Percentiles rank a stretch among this genome's conserved stretches.
These are phyloP conservation scores for Fusarium burgessii DNA, from an alignment of 2,329 filamentous ascomycete genomes.

Conservation along the genomic window DNA sequence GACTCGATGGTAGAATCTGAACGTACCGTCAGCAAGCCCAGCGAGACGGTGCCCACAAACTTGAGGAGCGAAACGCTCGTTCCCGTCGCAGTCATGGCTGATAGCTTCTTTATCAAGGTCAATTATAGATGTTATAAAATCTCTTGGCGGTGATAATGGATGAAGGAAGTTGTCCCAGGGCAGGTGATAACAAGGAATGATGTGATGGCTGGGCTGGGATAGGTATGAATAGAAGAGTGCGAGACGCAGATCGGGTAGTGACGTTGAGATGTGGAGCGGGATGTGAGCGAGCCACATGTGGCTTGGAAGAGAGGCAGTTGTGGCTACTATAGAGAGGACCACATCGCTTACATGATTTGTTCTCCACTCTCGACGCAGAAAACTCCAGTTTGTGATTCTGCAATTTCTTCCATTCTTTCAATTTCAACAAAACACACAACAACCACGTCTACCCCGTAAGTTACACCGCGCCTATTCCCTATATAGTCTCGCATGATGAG, in stretches of 20 bases:
- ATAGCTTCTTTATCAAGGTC: neutral
- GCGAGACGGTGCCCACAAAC: conserved; percentile 90
- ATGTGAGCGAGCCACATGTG: conserved; percentile 11
- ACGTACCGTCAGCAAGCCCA: conserved; percentile 88
- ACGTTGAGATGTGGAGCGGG: conserved; percentile 28
- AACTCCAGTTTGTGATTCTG: conserved; percentile 35
- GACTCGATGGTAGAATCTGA: neutral
- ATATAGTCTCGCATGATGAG: conserved; percentile 55
- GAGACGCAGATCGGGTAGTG: conserved; percentile 28
- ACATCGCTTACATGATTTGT: conserved; percentile 28
- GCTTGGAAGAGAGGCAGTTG: conserved; percentile 10
- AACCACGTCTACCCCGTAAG: conserved; percentile 22
- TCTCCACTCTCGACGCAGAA: conserved; percentile 32
- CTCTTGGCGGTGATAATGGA: conserved; percentile 7
- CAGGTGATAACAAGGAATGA: conserved; percentile 23
- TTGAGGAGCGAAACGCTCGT: conserved; percentile 83
- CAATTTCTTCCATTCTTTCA: conserved; percentile 35
- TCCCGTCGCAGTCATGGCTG: conserved; percentile 73
- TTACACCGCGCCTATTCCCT: neutral
- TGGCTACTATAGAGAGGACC: neutral
- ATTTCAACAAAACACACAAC: conserved; percentile 10
- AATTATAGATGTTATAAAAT: neutral
- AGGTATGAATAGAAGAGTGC: neutral
- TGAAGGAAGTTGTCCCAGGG: conserved; percentile 7
- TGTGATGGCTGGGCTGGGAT: conserved; percentile 24